Conservation (phyloP, 2,329 filamentous ascomycete genomes). For the Aspergillus niger region DNA sequence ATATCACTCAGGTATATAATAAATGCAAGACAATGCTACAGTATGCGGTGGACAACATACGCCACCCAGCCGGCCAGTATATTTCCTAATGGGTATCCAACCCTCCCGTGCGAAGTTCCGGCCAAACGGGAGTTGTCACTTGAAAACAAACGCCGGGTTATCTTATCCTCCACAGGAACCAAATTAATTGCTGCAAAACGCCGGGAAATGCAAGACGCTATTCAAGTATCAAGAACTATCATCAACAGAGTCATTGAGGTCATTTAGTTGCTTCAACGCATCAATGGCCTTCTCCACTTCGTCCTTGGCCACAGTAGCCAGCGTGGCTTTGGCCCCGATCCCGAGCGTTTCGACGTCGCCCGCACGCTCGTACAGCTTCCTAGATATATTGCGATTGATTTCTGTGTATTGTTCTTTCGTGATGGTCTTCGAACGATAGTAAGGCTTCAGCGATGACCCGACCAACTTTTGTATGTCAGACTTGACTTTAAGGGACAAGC, state of each 20-base stretch:
- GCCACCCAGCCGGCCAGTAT: background rate
- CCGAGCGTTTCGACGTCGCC: conserved; percentile 61
- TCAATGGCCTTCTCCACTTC: conserved; percentile 77
- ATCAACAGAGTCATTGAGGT: conserved; percentile 18
- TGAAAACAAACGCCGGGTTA: conserved; percentile 21
- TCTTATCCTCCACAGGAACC: conserved; percentile 7
- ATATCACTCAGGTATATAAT: background rate
- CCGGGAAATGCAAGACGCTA: conserved; percentile 21
- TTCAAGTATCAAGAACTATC: conserved; percentile 21
- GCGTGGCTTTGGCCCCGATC: conserved; percentile 65
- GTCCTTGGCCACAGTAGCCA: conserved; percentile 73
- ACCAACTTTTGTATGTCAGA: conserved; percentile 88
- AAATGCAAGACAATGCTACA: conserved; percentile 2
- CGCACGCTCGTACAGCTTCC: conserved; percentile 76
- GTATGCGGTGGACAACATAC: background rate
- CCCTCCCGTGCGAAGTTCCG: background rate
- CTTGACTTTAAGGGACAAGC: conserved; percentile 79
- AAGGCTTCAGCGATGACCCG: conserved; percentile 75
- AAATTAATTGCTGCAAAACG: conserved; percentile 22
- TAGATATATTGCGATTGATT: conserved; percentile 88
- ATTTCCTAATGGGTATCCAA: background rate
- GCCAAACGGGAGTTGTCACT: background rate
- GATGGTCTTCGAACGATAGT: conserved; percentile 77
- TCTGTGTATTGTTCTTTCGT: conserved; percentile 87
- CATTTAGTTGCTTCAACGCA: conserved; percentile 28